Conservation (phyloP, 108 stramenopile genomes). For the Nitzschia sp. region DNA sequence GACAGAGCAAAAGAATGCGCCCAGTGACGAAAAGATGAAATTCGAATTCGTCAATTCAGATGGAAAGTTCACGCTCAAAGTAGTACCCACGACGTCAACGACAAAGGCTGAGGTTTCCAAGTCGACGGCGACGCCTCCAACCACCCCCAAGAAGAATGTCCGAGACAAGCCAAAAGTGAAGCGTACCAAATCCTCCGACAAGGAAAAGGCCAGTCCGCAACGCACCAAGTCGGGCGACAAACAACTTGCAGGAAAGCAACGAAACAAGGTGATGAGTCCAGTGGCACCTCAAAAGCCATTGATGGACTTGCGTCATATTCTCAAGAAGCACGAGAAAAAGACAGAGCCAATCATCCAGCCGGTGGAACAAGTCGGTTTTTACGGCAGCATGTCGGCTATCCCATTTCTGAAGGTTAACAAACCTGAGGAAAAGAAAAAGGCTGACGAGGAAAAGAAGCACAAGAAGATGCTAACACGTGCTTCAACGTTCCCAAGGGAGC, state of each 20-base stretch:
- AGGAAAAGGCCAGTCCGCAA: not conserved
- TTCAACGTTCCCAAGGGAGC: no score
- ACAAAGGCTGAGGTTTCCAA: not conserved
- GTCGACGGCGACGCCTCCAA: not conserved
- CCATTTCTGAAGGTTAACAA: conserved; percentile 12
- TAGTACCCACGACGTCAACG: not conserved
- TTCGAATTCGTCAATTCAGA: not conserved
- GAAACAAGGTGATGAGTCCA: conserved; percentile 3
- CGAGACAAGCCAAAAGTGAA: not conserved
- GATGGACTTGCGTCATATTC: conserved; percentile 22
- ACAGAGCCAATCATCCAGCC: not conserved
- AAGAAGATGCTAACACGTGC: not conserved
- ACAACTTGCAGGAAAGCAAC: not conserved
- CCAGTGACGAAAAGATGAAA: not conserved
- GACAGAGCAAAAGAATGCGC: not conserved
- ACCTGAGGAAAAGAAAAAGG: not conserved
- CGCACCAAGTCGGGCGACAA: not conserved
- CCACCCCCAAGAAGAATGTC: no score
- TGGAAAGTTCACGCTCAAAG: not conserved
- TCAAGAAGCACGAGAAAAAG: conserved; percentile 20
- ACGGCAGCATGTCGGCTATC: conserved; percentile 27
- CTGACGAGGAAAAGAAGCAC: not conserved
- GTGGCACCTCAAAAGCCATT: not conserved
- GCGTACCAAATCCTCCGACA: not conserved
- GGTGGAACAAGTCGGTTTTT: conserved; percentile 13